These are phyloP conservation scores for Phyllostachys edulis DNA, from an alignment of 176 grass and related monocot genomes.

Conservation along the genomic window DNA sequence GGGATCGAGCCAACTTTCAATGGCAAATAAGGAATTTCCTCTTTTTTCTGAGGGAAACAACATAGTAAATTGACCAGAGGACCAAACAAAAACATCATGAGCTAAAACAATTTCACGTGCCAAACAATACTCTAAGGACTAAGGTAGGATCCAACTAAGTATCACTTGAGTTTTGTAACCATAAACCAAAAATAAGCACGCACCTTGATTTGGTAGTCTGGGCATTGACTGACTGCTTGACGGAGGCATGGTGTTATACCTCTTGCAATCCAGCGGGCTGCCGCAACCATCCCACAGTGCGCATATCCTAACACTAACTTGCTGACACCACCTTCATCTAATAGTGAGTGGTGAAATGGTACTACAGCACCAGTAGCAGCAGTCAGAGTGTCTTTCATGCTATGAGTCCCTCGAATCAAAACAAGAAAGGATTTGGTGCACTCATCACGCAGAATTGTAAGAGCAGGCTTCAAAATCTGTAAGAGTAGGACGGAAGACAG, in stretches of 20 bases:
- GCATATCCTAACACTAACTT: constrained; percentile 97
- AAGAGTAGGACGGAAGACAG: constrained; percentile 11
- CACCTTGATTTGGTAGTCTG: constrained; percentile 93
- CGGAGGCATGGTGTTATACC: constrained; percentile 66
- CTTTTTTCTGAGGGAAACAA: too few species aligned
- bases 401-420: constrained; percentile 92
- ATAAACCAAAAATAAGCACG: constrained; percentile 24
- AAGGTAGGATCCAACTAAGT: constrained; percentile 7
- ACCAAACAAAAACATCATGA: background rate
- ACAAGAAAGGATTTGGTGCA: constrained; percentile 85
- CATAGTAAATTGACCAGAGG: background rate
- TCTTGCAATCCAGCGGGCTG: constrained; percentile 92
- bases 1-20: too few species aligned
- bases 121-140: background rate
- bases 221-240: constrained; percentile 59
- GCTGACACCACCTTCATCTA: constrained; percentile 84
- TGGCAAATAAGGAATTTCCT: too few species aligned
- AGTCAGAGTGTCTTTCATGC: constrained; percentile 78
- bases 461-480: constrained; percentile 85
- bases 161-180: constrained; percentile 16
- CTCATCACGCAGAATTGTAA: constrained; percentile 82
- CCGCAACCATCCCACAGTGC: constrained; percentile 91
- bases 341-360: constrained; percentile 93
- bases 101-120: background rate
- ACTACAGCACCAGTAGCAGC: constrained; percentile 92